Evolutionary conservation across 1,284 basidiomycete species (phyloP), one percentile per base, ranked within the genome.

Genomic region (Sphaerobolus stellatus): DNA sequence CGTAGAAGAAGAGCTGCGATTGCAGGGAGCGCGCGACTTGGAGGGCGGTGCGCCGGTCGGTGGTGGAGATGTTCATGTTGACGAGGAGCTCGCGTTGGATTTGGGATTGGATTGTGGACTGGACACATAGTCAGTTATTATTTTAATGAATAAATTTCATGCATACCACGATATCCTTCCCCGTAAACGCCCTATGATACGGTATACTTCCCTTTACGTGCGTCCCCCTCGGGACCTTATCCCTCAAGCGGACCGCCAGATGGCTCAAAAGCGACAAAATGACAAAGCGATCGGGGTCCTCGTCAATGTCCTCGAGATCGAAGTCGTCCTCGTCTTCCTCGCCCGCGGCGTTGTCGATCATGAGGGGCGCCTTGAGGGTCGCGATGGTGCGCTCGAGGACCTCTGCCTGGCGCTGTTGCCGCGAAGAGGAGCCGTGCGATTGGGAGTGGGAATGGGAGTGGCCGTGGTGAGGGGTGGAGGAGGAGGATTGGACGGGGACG

Each of bases 1-100:
- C 96, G 67, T 96, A 93, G 68, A 98, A 94, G 78, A 94, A 97
- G 6, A 98, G 80, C 68, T 96, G 92, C 58, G 83, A 87, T 64
- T 98, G 94, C 28, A 99, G 75, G 59, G 90, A 90, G 27, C 92
- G 85, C 0, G 94, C 95, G 13, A 97, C 86, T 62, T 86, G 83
- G 11, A 98, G 75, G 2, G 95, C 93, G 13, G 88, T 86, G 25
- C 89, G 81, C 3, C 94, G 79, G 64, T 94, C 91, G 53, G 77
- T 80, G 1, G 80, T 80, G 1, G 83, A 80, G 28, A 85, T 79
- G 13, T 85, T 82, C 57, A 93, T 86, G 56, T 86, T 90, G 53
- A 82, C 76, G 8, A 79, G 71, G 0, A 90, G 72, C 59, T 89
- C 86, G 24, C 76, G 82, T 66, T 79, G 88, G 63, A 95, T 88